A percentile compares a stretch with the other conserved stretches of the same genome.
These are phyloP conservation scores for Rosa multiflora DNA, from an alignment of 306 rosid species.

Conservation along the genomic window DNA sequence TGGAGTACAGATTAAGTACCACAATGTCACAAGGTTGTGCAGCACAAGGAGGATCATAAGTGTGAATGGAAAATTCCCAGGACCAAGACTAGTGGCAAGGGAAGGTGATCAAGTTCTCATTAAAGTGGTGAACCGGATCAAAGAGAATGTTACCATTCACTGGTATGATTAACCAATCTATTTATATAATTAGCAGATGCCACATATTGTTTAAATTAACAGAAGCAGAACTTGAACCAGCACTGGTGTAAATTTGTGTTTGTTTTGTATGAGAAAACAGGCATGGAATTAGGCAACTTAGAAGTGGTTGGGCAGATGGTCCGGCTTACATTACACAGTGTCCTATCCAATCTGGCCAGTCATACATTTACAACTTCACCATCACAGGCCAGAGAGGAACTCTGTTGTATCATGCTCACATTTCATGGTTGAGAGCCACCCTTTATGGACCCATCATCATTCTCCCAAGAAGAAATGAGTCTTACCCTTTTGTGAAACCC, in stretches of 20 bases:
- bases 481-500: conserved; percentile 76
- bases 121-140: conserved; percentile 62
- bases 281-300: conserved; percentile 74
- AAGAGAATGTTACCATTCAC: conserved; percentile 67
- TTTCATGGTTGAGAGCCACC: conserved; percentile 75
- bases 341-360: conserved; percentile 65
- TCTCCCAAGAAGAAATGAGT: conserved; percentile 58
- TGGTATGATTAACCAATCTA: conserved; percentile 43
- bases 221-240: not conserved
- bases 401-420: conserved; percentile 80
- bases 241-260: not conserved
- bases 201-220: not conserved
- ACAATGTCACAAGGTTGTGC: conserved; percentile 58
- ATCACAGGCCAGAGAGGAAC: conserved; percentile 79
- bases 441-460: conserved; percentile 75
- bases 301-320: conserved; percentile 81
- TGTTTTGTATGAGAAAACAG: conserved; percentile 30
- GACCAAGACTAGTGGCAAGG: conserved; percentile 69
- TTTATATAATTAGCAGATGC: not conserved
- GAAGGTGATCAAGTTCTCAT: conserved; percentile 73
- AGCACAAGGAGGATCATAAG: conserved; percentile 64
- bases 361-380: conserved; percentile 72
- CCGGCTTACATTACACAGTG: conserved; percentile 91
- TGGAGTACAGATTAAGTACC: conserved; percentile 46
- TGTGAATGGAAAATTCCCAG: conserved; percentile 73